Conservation (phyloP, 202 grass and related monocot genomes). For the Digitaria exilis region DNA sequence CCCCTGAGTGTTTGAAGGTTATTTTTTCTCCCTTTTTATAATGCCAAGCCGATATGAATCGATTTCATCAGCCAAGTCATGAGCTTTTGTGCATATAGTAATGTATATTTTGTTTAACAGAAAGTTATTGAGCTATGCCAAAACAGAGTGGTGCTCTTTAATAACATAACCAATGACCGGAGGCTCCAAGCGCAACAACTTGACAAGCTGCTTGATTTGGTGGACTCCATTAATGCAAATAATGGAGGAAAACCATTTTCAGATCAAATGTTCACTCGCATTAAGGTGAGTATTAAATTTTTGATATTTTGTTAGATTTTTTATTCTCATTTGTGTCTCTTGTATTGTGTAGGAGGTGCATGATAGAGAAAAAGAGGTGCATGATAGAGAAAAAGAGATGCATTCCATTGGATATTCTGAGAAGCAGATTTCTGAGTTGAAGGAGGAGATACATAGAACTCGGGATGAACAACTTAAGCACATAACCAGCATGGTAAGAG, state of each 20-base stretch:
- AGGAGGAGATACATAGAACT: conserved; percentile 75
- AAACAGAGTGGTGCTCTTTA: conserved; percentile 81
- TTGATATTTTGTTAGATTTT: background rate
- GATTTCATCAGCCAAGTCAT: background rate
- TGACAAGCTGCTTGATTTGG: conserved; percentile 55
- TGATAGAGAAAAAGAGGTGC: conserved; percentile 68
- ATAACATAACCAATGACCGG: conserved; percentile 76
- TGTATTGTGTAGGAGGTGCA: conserved; percentile 55
- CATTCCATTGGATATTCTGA: conserved; percentile 59
- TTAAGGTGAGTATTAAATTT: conserved; percentile 61
- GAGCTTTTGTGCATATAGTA: background rate
- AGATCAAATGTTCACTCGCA: conserved; percentile 72
- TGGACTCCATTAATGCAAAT: conserved; percentile 63
- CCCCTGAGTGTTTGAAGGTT: conserved; percentile 56
- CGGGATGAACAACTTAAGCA: conserved; percentile 77
- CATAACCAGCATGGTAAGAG: conserved; percentile 85
- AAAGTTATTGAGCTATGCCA: conserved; percentile 78
- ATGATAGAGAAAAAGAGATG: conserved; percentile 65
- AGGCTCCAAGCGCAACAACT: conserved; percentile 53
- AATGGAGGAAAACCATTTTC: conserved; percentile 90
- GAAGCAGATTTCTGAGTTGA: conserved; percentile 73
- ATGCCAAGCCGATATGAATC: background rate
- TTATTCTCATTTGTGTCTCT: conserved; percentile 27
- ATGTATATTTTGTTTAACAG: conserved; percentile 46
- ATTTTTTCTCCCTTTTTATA: background rate